A percentile compares a stretch with the other conserved stretches of the same genome.
phyloP scores from a whole-genome alignment of 192 early-diverging fungal species.

The Phlyctochytrium planicorne region DNA sequence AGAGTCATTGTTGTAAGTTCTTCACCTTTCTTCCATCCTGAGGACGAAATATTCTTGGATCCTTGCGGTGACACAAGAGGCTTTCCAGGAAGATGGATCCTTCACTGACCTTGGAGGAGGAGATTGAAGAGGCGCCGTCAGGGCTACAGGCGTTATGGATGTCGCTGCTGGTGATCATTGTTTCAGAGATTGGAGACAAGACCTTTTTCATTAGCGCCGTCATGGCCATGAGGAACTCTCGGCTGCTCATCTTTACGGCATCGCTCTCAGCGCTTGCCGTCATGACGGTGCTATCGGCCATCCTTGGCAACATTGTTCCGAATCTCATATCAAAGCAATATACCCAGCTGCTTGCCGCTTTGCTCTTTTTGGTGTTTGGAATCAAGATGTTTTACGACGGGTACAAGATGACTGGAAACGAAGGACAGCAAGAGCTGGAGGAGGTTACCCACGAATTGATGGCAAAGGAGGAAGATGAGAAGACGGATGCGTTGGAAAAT shows the following conservation, averaged over 20 bases:
- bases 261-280: constrained; percentile 83
- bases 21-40: too few species aligned
- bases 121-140: background rate
- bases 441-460: constrained; percentile 88
- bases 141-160: constrained; percentile 41
- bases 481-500: constrained; percentile 47
- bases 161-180: constrained; percentile 86
- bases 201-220: constrained; percentile 98
- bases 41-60: too few species aligned
- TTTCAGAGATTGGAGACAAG: constrained; percentile 99
- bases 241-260: constrained; percentile 84
- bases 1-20: too few species aligned
- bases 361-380: constrained; percentile 94
- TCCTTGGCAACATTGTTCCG: constrained; percentile 87
- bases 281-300: constrained; percentile 96
- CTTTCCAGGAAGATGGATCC: too few species aligned
- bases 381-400: constrained; percentile 84
- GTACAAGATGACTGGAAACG: constrained; percentile 81
- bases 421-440: constrained; percentile 85
- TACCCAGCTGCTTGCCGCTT: constrained; percentile 79
- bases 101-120: too few species aligned
- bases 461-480: constrained; percentile 68
- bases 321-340: constrained; percentile 82
- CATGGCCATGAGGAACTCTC: constrained; percentile 96
- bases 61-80: too few species aligned